phyloP scores from a whole-genome alignment of 2,329 filamentous ascomycete genomes.

The Calonectria ilicicola region DNA sequence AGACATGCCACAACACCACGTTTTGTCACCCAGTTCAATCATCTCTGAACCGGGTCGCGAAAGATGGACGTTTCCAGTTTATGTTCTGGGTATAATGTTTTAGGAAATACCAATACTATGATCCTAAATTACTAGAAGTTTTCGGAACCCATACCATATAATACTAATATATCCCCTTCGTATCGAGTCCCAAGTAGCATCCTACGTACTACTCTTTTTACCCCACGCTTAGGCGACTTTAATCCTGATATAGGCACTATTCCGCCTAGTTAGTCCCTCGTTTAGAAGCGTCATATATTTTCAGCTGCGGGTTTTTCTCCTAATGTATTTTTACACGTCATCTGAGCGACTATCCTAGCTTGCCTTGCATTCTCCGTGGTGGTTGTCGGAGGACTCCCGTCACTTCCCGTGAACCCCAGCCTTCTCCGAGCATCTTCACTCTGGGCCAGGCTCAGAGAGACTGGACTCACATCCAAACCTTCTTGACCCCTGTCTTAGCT shows the following conservation, averaged over 20 bases:
- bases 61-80: not conserved
- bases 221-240: not conserved
- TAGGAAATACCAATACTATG: not conserved
- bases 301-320: not conserved
- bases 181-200: not conserved
- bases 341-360: slow-evolving; percentile 18
- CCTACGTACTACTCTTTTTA: not conserved
- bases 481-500: slow-evolving; percentile 17
- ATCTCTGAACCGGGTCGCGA: not conserved
- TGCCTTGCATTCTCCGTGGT: slow-evolving; percentile 32
- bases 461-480: not conserved
- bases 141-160: not conserved
- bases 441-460: slow-evolving; percentile 23
- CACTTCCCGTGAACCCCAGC: slow-evolving; percentile 26
- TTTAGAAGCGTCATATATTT: not conserved
- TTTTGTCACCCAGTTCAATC: not conserved
- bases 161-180: not conserved
- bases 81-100: not conserved
- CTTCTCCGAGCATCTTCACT: slow-evolving; percentile 34
- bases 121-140: not conserved
- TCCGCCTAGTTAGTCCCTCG: not conserved
- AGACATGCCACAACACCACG: not conserved
- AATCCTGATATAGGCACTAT: not conserved
- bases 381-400: slow-evolving; percentile 27
- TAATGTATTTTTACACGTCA: slow-evolving; percentile 20